Conservation (phyloP, 129 eudicot species). For the Artemisia annua region DNA sequence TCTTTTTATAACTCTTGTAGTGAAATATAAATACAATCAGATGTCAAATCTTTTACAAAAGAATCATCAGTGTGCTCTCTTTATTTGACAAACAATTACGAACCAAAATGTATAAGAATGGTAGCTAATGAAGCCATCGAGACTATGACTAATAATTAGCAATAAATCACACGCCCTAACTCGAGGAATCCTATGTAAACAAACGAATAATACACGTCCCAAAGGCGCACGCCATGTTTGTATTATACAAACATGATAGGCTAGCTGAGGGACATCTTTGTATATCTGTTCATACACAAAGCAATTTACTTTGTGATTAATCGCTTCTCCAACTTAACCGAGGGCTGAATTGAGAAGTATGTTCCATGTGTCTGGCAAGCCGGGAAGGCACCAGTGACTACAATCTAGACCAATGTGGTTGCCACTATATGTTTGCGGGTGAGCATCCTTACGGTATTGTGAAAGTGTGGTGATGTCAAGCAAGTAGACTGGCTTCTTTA, state of each 20-base stretch:
- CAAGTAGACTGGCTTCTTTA: constrained; percentile 66
- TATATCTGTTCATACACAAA: constrained; percentile 23
- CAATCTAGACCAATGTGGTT: constrained; percentile 64
- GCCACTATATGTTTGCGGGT: constrained; percentile 63
- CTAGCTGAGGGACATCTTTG: constrained; percentile 1
- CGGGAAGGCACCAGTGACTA: constrained; percentile 98
- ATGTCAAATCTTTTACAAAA: constrained; percentile 22
- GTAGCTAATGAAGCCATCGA: constrained; percentile 24
- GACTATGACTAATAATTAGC: constrained; percentile 29
- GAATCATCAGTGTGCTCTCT: constrained; percentile 16
- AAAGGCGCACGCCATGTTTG: constrained; percentile 9
- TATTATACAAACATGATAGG: constrained; percentile 11
- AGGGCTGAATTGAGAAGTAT: constrained; percentile 65
- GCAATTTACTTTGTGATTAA: constrained; percentile 4
- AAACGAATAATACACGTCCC: constrained; percentile 8
- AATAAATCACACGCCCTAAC: constrained; percentile 31
- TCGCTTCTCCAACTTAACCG: constrained; percentile 15
- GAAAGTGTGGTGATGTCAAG: constrained; percentile 78
- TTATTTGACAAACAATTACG: constrained; percentile 28
- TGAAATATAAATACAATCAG: constrained; percentile 18
- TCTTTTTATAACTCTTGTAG: background rate
- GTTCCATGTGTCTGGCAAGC: constrained; percentile 97
- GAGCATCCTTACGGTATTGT: constrained; percentile 80
- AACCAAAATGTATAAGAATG: constrained; percentile 22
- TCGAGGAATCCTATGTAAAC: constrained; percentile 15